Conservation (phyloP, 2,329 filamentous ascomycete genomes). For the Phoma sp. region DNA sequence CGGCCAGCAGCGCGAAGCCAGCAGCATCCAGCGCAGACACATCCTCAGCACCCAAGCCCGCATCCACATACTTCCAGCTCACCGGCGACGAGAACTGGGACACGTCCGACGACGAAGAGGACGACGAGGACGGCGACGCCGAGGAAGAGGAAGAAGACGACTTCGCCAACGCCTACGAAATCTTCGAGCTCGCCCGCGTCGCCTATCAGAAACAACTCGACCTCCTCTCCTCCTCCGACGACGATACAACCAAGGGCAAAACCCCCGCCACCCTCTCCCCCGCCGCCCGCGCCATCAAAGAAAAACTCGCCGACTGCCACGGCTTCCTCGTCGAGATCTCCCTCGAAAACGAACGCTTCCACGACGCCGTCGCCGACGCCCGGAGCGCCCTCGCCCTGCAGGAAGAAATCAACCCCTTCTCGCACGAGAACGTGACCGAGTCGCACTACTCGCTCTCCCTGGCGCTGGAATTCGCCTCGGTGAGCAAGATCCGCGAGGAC, state of each 20-base stretch:
- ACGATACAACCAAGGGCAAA: conserved; percentile 51
- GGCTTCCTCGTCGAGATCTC: conserved; percentile 95
- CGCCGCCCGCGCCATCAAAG: conserved; percentile 59
- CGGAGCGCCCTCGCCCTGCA: conserved; percentile 79
- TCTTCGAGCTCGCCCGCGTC: conserved; percentile 67
- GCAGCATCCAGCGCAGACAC: conserved; percentile 55
- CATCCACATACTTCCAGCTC: conserved; percentile 75
- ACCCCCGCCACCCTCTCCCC: conserved; percentile 53
- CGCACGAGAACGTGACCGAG: conserved; percentile 87
- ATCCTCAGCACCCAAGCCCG: conserved; percentile 66
- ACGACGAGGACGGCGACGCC: conserved; percentile 58
- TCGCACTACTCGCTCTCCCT: conserved; percentile 96
- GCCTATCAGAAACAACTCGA: conserved; percentile 64
- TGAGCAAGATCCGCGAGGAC: conserved; percentile 66
- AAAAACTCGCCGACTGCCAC: conserved; percentile 89
- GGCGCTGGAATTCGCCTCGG: conserved; percentile 89
- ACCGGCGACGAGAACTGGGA: conserved; percentile 89
- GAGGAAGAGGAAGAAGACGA: conserved; percentile 64
- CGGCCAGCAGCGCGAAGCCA: conserved; percentile 42
- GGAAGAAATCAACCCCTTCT: conserved; percentile 75
- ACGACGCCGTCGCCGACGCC: conserved; percentile 84
- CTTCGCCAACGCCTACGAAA: conserved; percentile 68
- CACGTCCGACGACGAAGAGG: conserved; percentile 66
- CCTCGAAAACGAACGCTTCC: conserved; percentile 93
- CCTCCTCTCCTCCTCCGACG: conserved; percentile 34